phyloP scores from a whole-genome alignment of 768 basidiomycete species.

The Phylloporus sp. region DNA sequence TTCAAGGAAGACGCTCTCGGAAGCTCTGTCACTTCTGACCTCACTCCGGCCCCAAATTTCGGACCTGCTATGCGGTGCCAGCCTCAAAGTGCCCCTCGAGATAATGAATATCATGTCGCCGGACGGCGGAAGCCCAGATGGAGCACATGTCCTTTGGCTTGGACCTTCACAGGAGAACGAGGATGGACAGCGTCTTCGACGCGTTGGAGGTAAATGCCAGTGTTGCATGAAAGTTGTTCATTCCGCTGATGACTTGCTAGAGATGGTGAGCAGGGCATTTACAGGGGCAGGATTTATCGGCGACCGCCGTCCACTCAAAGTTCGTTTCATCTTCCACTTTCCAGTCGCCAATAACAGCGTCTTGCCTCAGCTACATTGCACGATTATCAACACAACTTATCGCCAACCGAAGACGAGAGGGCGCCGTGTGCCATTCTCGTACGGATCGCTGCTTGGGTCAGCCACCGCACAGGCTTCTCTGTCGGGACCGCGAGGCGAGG shows the following conservation, averaged over 20 bases:
- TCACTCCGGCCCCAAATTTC: conserved; percentile 38
- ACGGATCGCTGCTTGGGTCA: conserved; percentile 33
- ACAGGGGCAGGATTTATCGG: conserved; percentile 39
- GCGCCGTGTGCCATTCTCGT: conserved; percentile 41
- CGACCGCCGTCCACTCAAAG: conserved; percentile 51
- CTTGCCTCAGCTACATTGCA: conserved; percentile 42
- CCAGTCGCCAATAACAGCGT: neutral
- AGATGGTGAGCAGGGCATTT: conserved; percentile 41
- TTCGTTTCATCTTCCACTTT: conserved; percentile 17
- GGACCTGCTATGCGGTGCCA: conserved; percentile 34
- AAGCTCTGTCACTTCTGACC: conserved; percentile 42
- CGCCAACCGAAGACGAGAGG: conserved; percentile 33
- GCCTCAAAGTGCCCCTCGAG: conserved; percentile 41
- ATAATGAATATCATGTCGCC: conserved; percentile 49
- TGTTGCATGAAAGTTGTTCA: neutral
- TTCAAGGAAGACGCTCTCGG: conserved; percentile 31
- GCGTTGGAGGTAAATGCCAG: conserved; percentile 35
- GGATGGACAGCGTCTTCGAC: conserved; percentile 27
- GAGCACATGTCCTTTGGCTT: conserved; percentile 55
- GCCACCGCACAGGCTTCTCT: conserved; percentile 10
- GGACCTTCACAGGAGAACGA: conserved; percentile 41
- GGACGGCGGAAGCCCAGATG: conserved; percentile 31
- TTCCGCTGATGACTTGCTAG: conserved; percentile 25
- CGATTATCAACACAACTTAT: conserved; percentile 46
- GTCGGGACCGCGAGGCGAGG: neutral